These are phyloP conservation scores for Suillus fuscotomentosus DNA, from an alignment of 768 basidiomycete genomes.

Conservation along the genomic window DNA sequence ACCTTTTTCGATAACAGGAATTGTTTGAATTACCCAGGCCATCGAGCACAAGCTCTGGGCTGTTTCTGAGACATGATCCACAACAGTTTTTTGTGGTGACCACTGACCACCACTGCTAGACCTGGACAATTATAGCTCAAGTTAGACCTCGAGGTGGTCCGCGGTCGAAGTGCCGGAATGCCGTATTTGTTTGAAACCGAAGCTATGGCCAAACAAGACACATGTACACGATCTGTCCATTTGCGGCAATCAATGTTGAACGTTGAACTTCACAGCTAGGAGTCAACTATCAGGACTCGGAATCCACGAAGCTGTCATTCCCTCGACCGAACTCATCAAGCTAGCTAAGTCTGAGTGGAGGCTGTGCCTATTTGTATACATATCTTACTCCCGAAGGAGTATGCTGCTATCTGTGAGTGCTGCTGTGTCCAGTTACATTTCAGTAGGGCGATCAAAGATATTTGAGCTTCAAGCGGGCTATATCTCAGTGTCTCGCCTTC, in stretches of 20 bases:
- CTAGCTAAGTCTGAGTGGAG: not conserved
- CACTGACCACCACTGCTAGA: too few relatives aligned
- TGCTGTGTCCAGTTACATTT: not conserved
- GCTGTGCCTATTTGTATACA: constrained; percentile 2
- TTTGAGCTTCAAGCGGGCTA: not conserved
- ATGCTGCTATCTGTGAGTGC: not conserved
- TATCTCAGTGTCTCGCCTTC: not conserved
- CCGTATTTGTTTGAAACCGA: not conserved
- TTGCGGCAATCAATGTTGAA: not conserved
- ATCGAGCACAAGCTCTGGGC: too few relatives aligned
- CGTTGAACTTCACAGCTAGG: not conserved
- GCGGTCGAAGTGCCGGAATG: too few relatives aligned
- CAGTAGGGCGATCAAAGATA: not conserved
- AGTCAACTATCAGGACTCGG: not conserved
- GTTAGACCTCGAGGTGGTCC: too few relatives aligned
- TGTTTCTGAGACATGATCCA: too few relatives aligned
- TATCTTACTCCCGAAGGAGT: not conserved
- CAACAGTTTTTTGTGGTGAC: too few relatives aligned
- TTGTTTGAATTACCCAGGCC: too few relatives aligned
- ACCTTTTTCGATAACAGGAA: not conserved
- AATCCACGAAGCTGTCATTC: not conserved
- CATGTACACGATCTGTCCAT: not conserved
- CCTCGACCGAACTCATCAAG: not conserved
- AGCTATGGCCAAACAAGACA: constrained; percentile 9
- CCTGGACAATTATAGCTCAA: too few relatives aligned